Conservation (phyloP, 306 rosid species). For the Cucumis hystrix region DNA sequence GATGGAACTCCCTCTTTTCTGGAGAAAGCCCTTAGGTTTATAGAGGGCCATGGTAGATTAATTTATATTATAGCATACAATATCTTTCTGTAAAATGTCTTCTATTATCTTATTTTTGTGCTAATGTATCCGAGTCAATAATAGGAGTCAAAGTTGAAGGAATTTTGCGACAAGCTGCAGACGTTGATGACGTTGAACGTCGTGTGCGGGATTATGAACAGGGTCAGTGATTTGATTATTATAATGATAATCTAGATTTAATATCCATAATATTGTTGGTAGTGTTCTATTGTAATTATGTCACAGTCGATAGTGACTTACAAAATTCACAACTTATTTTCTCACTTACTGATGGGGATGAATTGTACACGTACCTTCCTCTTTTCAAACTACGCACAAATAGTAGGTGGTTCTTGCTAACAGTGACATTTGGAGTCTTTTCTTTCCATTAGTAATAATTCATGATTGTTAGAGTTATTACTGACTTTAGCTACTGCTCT, state of each 20-base stretch:
- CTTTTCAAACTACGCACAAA: neutral
- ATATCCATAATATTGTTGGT: neutral
- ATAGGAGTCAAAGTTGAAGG: constrained; percentile 88
- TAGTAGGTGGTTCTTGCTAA: neutral
- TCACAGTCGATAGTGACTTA: neutral
- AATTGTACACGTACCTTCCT: neutral
- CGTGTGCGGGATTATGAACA: constrained; percentile 83
- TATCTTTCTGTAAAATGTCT: neutral
- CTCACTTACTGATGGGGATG: neutral
- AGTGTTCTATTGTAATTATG: constrained; percentile 1
- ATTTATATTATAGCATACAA: neutral
- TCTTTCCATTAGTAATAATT: neutral
- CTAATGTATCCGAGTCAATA: neutral
- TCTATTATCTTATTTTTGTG: neutral
- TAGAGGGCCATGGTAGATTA: constrained; percentile 69
- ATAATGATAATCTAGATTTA: neutral
- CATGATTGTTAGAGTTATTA: neutral
- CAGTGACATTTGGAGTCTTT: neutral
- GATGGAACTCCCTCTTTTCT: constrained; percentile 93
- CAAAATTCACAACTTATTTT: neutral
- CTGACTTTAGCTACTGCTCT: neutral
- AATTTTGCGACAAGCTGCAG: constrained; percentile 94
- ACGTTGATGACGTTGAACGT: constrained; percentile 86
- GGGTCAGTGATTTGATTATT: constrained; percentile 53
- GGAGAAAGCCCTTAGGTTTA: constrained; percentile 78